Base-by-base conservation (phyloP, 495 filamentous ascomycete species). In the Podospora comata region DNA sequence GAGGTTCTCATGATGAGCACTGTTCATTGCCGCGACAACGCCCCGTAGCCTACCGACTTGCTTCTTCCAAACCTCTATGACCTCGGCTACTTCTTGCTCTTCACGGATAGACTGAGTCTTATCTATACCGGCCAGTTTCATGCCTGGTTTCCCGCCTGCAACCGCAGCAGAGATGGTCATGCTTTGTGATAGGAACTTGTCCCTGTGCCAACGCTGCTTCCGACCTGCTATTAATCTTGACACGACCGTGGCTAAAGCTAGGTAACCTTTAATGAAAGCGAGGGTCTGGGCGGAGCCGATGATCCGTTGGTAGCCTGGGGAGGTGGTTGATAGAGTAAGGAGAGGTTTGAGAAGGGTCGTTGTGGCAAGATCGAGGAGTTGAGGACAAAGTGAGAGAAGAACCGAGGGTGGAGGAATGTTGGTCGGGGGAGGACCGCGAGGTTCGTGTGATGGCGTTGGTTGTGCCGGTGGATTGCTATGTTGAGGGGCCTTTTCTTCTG, bases 351-450 rank as follows among this genome's bases (percentile, higher is more conserved):
- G 84, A 16, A 92, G 77, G 5, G 78, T 77, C 2, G 77, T 73
- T 59, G 81, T 77, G 27, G 85, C 83, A 7, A 87, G 78, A 23
- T 87, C 82, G 68, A 95, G 84, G 5, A 92, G 75, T 15, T 83
- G 77, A 28, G 91, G 86, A 73, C 97, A 91, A 11, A 92, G 76
- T 48, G 91, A 84, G 27, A 99, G 83, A 5, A 98, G 81, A 60
- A 95, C 81, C 18, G 91, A 90, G 7, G 96, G 96, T 2, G 95
- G 93, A 20, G 95, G 94, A 4, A 97, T 87, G 76, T 96, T 97
- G 9, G 89, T 92, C 65, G 93, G 93, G 5, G 92, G 91, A 44
- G 81, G 76, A 26, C 76, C 73, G 61, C 32, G 53, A 18, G 66
- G 7, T 44, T 60, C 15, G 19, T 65, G n/a, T 60, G 61, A 26